A percentile compares a stretch with the other conserved stretches of the same genome.
These are phyloP conservation scores for Aspergillus glaucus DNA, from an alignment of 2,329 filamentous ascomycete genomes.

Conservation along the genomic window DNA sequence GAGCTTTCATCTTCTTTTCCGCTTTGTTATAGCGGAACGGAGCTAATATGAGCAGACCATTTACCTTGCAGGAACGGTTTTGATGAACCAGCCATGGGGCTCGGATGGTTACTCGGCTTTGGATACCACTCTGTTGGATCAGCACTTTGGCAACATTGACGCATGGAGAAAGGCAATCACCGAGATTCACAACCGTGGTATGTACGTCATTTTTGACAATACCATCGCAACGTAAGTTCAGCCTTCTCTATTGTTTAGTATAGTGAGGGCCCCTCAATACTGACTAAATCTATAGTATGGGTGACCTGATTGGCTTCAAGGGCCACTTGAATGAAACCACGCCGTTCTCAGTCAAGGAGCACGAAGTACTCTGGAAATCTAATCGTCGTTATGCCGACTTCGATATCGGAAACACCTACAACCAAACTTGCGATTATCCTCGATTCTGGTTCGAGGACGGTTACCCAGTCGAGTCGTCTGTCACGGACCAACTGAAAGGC, in stretches of 20 bases:
- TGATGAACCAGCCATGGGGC: slow-evolving; percentile 61
- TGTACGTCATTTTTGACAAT: slow-evolving; percentile 63
- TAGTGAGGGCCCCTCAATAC: not conserved
- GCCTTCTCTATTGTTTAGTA: not conserved
- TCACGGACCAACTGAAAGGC: slow-evolving; percentile 44
- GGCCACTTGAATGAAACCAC: slow-evolving; percentile 55
- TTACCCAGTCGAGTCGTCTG: slow-evolving; percentile 42
- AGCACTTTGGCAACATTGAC: slow-evolving; percentile 55
- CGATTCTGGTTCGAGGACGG: slow-evolving; percentile 58
- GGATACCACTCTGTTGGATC: slow-evolving; percentile 58
- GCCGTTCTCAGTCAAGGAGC: slow-evolving; percentile 50
- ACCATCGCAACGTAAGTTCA: slow-evolving; percentile 54
- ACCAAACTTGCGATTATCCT: slow-evolving; percentile 52
- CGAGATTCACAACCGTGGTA: slow-evolving; percentile 56
- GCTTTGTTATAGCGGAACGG: not conserved
- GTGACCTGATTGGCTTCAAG: slow-evolving; percentile 58
- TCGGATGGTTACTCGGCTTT: slow-evolving; percentile 55
- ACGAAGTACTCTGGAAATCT: slow-evolving; percentile 53
- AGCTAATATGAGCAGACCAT: slow-evolving; percentile 39
- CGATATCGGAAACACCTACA: slow-evolving; percentile 47
- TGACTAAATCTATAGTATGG: slow-evolving; percentile 32
- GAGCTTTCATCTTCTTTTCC: slow-evolving; percentile 1
- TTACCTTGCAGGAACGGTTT: slow-evolving; percentile 58
- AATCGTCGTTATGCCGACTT: slow-evolving; percentile 55
- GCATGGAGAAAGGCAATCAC: slow-evolving; percentile 53